Evolutionary conservation across 140 eudicot genomes (phyloP).

Genomic region (Ambrosia hybrid): DNA sequence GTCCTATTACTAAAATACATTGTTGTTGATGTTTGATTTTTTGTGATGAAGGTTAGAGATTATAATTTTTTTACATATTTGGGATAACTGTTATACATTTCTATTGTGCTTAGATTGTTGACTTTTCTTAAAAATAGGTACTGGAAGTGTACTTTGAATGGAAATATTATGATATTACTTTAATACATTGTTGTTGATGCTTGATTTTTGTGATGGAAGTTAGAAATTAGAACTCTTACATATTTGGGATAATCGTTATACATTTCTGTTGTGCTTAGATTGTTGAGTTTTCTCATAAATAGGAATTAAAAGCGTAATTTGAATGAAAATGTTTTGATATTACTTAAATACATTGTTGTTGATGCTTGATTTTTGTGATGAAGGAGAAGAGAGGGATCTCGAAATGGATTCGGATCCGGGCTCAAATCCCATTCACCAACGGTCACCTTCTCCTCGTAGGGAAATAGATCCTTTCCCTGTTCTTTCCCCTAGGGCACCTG

Average conservation of each 20-base stretch:
- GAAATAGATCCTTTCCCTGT: slow-evolving; percentile 29
- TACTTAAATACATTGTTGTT: slow-evolving; percentile 10
- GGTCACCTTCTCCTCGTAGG: slow-evolving; percentile 52
- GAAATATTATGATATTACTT: background rate
- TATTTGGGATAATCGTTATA: background rate
- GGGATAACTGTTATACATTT: too few species aligned
- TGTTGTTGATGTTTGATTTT: background rate
- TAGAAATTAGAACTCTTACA: background rate
- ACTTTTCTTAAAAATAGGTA: background rate
- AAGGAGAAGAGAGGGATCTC: slow-evolving; percentile 48
- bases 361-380: slow-evolving; percentile 8
- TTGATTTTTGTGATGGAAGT: slow-evolving; percentile 2
- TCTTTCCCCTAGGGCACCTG: slow-evolving; percentile 58
- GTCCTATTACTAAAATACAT: background rate
- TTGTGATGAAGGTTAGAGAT: background rate
- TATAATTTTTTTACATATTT: background rate
- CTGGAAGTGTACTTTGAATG: background rate
- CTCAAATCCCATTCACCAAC: slow-evolving; percentile 10
- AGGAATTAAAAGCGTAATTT: background rate
- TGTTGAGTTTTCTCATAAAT: background rate
- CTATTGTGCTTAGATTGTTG: background rate
- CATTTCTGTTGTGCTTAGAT: background rate
- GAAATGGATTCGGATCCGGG: slow-evolving; percentile 43
- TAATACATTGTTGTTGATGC: background rate
- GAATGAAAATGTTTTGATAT: background rate